Evolutionary conservation across 345 rosid genomes (phyloP).

Genomic region (Combretum micranthum): DNA sequence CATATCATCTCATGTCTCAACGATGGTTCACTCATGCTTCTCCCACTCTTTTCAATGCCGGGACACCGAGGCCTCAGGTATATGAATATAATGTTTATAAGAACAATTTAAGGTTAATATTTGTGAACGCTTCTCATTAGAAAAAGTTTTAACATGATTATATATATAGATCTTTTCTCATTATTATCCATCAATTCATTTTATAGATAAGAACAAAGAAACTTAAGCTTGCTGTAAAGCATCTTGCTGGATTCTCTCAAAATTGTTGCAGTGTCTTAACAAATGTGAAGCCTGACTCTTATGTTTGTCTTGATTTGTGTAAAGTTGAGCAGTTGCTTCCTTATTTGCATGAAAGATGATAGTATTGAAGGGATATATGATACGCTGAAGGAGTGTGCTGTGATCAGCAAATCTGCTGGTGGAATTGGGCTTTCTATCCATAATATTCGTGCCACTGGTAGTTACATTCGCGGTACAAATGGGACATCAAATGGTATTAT

Average conservation of each 20-base stretch:
- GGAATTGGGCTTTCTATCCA: constrained; percentile 92
- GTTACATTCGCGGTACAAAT: constrained; percentile 72
- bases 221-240: too few species aligned
- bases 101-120: too few species aligned
- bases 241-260: too few species aligned
- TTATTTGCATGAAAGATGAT: constrained; percentile 89
- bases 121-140: too few species aligned
- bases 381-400: constrained; percentile 87
- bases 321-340: constrained; percentile 88
- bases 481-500: constrained; percentile 78
- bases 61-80: constrained; percentile 87
- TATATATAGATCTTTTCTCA: too few species aligned
- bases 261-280: background rate
- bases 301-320: constrained; percentile 3
- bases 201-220: too few species aligned
- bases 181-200: too few species aligned
- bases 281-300: background rate
- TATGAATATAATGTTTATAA: background rate
- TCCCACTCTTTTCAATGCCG: constrained; percentile 88
- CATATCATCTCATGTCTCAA: constrained; percentile 91
- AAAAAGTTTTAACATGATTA: too few species aligned
- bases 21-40: constrained; percentile 97
- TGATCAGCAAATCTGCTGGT: constrained; percentile 92
- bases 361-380: constrained; percentile 93
- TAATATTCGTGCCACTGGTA: constrained; percentile 74